These are phyloP conservation scores for Tricholoma saponaceum DNA, from an alignment of 768 basidiomycete genomes.

Conservation along the genomic window DNA sequence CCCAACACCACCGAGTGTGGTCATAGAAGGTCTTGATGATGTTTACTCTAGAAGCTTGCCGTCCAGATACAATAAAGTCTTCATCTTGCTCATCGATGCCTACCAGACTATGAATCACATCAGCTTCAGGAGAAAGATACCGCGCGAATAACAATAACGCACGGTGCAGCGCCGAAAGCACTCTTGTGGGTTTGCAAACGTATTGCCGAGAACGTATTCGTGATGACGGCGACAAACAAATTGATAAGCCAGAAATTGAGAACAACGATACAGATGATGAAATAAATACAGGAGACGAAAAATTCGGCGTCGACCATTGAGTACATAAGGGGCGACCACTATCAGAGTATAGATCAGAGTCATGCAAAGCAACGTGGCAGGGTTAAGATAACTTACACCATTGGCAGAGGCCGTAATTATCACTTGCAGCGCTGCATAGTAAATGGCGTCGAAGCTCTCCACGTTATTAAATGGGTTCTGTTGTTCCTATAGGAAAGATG, in stretches of 20 bases:
- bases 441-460: conserved; percentile 88
- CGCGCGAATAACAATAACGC: conserved; percentile 23
- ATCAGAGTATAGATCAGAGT: not conserved
- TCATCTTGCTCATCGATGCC: conserved; percentile 58
- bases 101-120: conserved; percentile 21
- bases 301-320: conserved; percentile 85
- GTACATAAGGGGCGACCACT: conserved; percentile 89
- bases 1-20: conserved; percentile 69
- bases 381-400: conserved; percentile 47
- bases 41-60: conserved; percentile 40
- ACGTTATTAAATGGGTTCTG: conserved; percentile 62
- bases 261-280: conserved; percentile 77
- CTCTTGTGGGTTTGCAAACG: conserved; percentile 82
- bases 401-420: conserved; percentile 79
- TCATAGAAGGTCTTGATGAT: conserved; percentile 51
- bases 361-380: not conserved
- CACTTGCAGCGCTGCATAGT: conserved; percentile 77
- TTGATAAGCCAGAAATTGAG: conserved; percentile 95
- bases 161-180: conserved; percentile 85
- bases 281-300: conserved; percentile 84
- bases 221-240: conserved; percentile 93
- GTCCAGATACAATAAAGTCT: conserved; percentile 43
- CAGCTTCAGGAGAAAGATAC: conserved; percentile 1
- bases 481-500: conserved; percentile 39
- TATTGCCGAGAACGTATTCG: conserved; percentile 88